Conservation (phyloP, 371 early-diverging fungal species). For the Mucor velutinosus region DNA sequence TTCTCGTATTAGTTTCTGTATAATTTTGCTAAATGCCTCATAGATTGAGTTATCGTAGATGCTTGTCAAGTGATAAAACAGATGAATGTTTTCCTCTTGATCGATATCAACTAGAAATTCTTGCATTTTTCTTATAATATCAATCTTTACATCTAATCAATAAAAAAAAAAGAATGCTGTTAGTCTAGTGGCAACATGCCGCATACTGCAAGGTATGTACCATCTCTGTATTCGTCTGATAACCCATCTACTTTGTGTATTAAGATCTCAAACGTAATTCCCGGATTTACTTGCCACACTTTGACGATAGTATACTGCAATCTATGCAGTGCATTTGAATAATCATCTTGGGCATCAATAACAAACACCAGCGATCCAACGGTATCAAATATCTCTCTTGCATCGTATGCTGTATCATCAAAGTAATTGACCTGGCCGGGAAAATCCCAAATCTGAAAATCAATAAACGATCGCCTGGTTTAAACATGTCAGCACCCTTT, state of each 20-base stretch:
- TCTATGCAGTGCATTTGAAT: constrained; percentile 72
- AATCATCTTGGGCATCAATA: constrained; percentile 94
- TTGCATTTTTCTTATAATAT: constrained; percentile 85
- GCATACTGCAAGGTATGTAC: constrained; percentile 30
- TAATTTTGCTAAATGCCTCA: constrained; percentile 94
- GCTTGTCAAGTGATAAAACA: constrained; percentile 87
- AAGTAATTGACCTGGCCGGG: constrained; percentile 88
- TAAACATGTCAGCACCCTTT: neutral
- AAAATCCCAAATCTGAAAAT: constrained; percentile 91
- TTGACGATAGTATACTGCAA: constrained; percentile 73
- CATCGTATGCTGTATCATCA: constrained; percentile 66
- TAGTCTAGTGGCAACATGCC: neutral
- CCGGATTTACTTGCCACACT: constrained; percentile 78
- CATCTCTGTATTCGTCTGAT: constrained; percentile 90
- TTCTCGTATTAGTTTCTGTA: constrained; percentile 90
- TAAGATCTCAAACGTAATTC: constrained; percentile 89
- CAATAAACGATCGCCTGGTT: constrained; percentile 74
- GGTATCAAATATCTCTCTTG: constrained; percentile 74
- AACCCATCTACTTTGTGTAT: constrained; percentile 96
- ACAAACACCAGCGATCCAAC: constrained; percentile 87
- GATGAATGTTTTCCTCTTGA: constrained; percentile 73
- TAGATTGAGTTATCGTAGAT: constrained; percentile 95
- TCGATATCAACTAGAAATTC: constrained; percentile 80
- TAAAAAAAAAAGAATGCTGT: neutral
- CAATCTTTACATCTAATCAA: constrained; percentile 81